These are phyloP conservation scores for Telopea speciosissima DNA, from an alignment of 177 flowering plant genomes.

Conservation along the genomic window DNA sequence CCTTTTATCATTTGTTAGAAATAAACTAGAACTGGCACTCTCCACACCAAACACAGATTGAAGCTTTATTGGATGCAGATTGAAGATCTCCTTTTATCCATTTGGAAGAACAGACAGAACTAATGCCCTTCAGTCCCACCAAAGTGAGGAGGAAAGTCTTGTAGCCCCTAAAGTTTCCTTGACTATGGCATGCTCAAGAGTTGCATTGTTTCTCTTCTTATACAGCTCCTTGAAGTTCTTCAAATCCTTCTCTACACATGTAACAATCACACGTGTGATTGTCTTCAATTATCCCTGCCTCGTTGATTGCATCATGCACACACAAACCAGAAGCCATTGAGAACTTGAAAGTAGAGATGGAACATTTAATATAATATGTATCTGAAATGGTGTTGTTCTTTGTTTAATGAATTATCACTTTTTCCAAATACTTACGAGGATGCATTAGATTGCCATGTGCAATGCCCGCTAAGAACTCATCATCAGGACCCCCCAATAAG, in stretches of 20 bases:
- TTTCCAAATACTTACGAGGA: constrained; percentile 57
- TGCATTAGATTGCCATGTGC: constrained; percentile 43
- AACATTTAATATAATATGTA: no score
- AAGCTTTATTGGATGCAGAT: not conserved
- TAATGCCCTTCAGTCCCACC: constrained; percentile 36
- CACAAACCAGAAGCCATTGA: not conserved
- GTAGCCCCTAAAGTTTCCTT: constrained; percentile 75
- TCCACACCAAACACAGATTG: no score
- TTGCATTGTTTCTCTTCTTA: constrained; percentile 58
- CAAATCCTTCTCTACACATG: constrained; percentile 77
- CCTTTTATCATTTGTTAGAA: no score
- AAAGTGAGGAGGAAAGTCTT: constrained; percentile 62
- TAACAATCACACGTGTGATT: constrained; percentile 59
- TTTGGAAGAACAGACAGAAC: not conserved
- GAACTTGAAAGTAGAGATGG: not conserved
- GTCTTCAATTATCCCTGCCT: constrained; percentile 61
- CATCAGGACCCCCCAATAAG: constrained; percentile 23
- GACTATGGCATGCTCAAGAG: constrained; percentile 51
- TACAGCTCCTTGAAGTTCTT: constrained; percentile 61
- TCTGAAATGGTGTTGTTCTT: not conserved
- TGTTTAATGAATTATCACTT: constrained; percentile 23
- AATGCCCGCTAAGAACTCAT: constrained; percentile 34
- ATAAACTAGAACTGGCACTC: no score
- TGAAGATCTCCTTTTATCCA: not conserved
- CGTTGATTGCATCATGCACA: constrained; percentile 38